These are phyloP conservation scores for Neurospora tetraspora DNA, from an alignment of 495 filamentous ascomycete genomes.

Conservation along the genomic window DNA sequence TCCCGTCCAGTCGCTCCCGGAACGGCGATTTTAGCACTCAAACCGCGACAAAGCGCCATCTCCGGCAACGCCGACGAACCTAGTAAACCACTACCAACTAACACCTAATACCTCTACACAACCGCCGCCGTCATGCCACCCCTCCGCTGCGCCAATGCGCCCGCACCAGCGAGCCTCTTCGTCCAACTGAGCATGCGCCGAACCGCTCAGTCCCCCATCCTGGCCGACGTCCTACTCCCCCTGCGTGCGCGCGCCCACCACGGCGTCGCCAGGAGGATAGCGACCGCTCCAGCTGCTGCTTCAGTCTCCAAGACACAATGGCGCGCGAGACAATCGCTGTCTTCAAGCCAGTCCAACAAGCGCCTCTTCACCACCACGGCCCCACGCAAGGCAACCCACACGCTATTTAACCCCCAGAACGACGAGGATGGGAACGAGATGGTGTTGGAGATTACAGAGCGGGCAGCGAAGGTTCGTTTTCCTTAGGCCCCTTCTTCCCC, in stretches of 20 bases:
- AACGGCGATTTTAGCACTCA: background rate
- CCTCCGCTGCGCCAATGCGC: slow-evolving; percentile 26
- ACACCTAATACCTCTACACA: background rate
- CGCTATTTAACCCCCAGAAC: slow-evolving; percentile 52
- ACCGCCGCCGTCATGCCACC: slow-evolving; percentile 17
- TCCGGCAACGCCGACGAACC: slow-evolving; percentile 2
- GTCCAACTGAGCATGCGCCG: slow-evolving; percentile 28
- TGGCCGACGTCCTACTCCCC: slow-evolving; percentile 28
- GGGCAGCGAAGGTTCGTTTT: slow-evolving; percentile 63
- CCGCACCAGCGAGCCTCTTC: slow-evolving; percentile 27
- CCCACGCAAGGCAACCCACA: slow-evolving; percentile 23
- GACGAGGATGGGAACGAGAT: slow-evolving; percentile 77
- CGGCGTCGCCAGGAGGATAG: background rate
- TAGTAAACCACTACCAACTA: background rate
- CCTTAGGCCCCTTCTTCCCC: background rate
- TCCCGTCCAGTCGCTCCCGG: background rate
- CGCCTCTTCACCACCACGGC: slow-evolving; percentile 24
- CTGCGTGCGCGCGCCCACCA: slow-evolving; percentile 2
- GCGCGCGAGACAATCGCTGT: background rate
- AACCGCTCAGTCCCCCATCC: slow-evolving; percentile 13
- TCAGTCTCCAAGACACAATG: background rate
- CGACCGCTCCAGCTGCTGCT: background rate
- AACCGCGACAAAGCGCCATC: background rate
- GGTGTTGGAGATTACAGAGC: slow-evolving; percentile 66
- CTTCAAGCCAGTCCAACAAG: slow-evolving; percentile 2